Conservation (phyloP, 1,284 basidiomycete species). For the Sanguinoderma infundibulare region DNA sequence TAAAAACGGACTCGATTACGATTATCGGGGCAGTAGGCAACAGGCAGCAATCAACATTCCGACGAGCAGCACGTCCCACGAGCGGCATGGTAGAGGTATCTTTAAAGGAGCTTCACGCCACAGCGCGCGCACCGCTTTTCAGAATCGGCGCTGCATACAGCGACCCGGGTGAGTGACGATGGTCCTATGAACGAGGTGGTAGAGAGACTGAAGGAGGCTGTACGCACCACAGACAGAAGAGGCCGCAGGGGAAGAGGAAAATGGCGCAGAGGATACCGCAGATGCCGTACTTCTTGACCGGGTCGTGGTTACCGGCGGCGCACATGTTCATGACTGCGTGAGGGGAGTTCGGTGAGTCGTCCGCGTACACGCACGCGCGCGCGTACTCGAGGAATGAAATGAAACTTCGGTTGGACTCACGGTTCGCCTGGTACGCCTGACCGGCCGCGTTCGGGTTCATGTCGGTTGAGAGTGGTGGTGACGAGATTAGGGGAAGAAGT, state of each 20-base stretch:
- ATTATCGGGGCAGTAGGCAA: no score
- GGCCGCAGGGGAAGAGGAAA: conserved; percentile 32
- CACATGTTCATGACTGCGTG: conserved; percentile 10
- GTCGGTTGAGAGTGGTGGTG: background rate
- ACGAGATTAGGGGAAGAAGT: background rate
- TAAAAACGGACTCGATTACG: background rate
- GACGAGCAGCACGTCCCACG: background rate
- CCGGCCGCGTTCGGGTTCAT: background rate
- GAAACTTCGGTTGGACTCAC: background rate
- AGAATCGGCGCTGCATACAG: conserved; percentile 12
- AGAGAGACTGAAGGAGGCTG: background rate
- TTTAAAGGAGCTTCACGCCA: no score
- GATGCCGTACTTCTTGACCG: conserved; percentile 29
- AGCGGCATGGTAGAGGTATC: background rate
- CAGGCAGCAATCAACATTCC: background rate
- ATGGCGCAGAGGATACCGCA: conserved; percentile 33
- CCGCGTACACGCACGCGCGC: no score
- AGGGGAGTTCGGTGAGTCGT: background rate
- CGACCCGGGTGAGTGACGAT: background rate
- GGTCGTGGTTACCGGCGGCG: conserved; percentile 32
- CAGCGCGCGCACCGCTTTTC: conserved; percentile 29
- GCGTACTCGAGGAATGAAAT: background rate
- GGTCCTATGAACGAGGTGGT: background rate
- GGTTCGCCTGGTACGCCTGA: conserved; percentile 5
- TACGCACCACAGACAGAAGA: conserved; percentile 34